A percentile compares a stretch with the other conserved stretches of the same genome.
These are phyloP conservation scores for Coniferiporia weirii DNA, from an alignment of 1,284 basidiomycete species.

Conservation along the genomic window DNA sequence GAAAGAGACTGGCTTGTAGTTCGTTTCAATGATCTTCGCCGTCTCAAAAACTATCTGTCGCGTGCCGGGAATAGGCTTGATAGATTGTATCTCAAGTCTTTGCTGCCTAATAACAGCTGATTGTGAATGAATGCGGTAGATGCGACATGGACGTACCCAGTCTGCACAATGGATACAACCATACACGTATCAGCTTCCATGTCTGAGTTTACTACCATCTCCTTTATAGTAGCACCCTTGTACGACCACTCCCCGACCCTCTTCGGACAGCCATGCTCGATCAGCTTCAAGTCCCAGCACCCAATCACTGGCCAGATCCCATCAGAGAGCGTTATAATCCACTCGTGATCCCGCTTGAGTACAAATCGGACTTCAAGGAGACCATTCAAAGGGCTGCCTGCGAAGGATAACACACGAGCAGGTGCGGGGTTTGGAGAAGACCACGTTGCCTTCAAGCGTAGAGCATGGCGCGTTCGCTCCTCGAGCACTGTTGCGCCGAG, in stretches of 20 bases:
- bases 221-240: slow-evolving; percentile 42
- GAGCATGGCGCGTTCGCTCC: slow-evolving; percentile 36
- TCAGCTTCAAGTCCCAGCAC: slow-evolving; percentile 41
- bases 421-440: slow-evolving; percentile 26
- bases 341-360: slow-evolving; percentile 32
- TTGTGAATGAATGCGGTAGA: slow-evolving; percentile 17
- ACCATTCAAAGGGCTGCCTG: slow-evolving; percentile 23
- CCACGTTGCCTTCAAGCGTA: slow-evolving; percentile 46
- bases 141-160: slow-evolving; percentile 33
- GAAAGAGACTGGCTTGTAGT: background rate
- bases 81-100: slow-evolving; percentile 14
- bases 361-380: slow-evolving; percentile 28
- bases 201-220: slow-evolving; percentile 39
- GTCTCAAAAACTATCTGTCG: slow-evolving; percentile 16
- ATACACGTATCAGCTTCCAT: slow-evolving; percentile 38
- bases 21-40: slow-evolving; percentile 28
- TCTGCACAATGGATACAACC: slow-evolving; percentile 40
- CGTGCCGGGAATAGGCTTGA: slow-evolving; percentile 17
- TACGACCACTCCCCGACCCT: slow-evolving; percentile 47
- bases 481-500: slow-evolving; percentile 39
- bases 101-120: slow-evolving; percentile 19
- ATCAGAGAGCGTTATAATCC: slow-evolving; percentile 49
- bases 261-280: slow-evolving; percentile 14
- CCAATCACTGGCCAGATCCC: slow-evolving; percentile 52
- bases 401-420: slow-evolving; percentile 19